These are phyloP conservation scores for Chlamydomonas sphaeroides DNA, from an alignment of 139 green algal species.

Conservation along the genomic window DNA sequence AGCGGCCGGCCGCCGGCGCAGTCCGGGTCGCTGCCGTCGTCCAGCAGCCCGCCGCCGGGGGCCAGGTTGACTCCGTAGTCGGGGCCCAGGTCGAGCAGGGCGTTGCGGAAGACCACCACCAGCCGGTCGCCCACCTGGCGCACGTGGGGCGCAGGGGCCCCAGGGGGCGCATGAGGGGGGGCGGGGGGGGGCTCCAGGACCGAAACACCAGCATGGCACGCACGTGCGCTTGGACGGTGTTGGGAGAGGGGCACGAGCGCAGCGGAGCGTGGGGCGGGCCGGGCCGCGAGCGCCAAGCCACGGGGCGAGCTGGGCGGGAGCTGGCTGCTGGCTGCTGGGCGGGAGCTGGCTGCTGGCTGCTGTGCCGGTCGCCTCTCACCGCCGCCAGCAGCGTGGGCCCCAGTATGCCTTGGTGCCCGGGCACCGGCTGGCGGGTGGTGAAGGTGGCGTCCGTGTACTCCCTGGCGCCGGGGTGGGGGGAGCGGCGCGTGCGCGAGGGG, in stretches of 20 bases:
- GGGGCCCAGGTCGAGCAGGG: neutral
- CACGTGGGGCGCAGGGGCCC: no score
- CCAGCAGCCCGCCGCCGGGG: neutral
- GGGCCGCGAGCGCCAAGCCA: no score
- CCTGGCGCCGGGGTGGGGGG: neutral
- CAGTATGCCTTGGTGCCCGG: constrained; percentile 16
- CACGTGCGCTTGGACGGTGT: no score
- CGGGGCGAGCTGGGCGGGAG: no score
- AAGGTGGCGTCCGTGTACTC: constrained; percentile 62
- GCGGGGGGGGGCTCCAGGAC: no score
- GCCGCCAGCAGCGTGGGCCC: constrained; percentile 39
- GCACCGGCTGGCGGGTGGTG: neutral
- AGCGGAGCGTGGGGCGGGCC: no score
- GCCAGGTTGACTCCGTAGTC: neutral
- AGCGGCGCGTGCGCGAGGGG: neutral
- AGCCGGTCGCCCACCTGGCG: constrained; percentile 18
- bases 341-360: no score
- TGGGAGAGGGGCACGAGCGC: no score
- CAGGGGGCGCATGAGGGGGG: no score
- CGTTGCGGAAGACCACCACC: constrained; percentile 2
- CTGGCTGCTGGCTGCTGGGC: no score
- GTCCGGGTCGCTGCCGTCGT: neutral
- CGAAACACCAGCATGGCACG: no score
- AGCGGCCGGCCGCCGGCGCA: neutral
- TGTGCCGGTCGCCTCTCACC: no score